These are phyloP conservation scores for Neonothopanus nambi DNA, from an alignment of 1,284 basidiomycete species.

Conservation along the genomic window DNA sequence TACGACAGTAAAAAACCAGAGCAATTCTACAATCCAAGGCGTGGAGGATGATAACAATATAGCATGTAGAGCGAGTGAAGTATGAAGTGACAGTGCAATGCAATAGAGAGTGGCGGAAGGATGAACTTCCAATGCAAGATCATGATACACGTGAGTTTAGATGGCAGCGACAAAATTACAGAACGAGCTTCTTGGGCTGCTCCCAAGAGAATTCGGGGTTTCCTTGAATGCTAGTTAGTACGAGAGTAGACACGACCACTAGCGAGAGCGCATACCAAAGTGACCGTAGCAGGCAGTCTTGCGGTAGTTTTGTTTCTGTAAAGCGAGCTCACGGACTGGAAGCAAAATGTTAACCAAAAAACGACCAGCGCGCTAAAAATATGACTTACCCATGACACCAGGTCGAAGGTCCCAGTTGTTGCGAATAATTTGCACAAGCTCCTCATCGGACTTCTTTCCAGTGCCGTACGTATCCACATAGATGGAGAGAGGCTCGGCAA, in stretches of 20 bases:
- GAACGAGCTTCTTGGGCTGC: slow-evolving; percentile 90
- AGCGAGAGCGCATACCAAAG: slow-evolving; percentile 64
- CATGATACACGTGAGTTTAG: slow-evolving; percentile 11
- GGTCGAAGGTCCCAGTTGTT: slow-evolving; percentile 95
- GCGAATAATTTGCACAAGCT: slow-evolving; percentile 90
- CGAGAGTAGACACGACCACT: slow-evolving; percentile 9
- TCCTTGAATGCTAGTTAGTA: slow-evolving; percentile 31
- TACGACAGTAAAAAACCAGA: slow-evolving; percentile 26
- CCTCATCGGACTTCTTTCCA: slow-evolving; percentile 87
- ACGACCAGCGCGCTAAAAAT: neutral
- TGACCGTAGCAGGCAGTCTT: slow-evolving; percentile 98
- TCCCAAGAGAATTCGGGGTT: slow-evolving; percentile 94
- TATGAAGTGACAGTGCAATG: slow-evolving; percentile 37
- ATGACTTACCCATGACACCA: slow-evolving; percentile 82
- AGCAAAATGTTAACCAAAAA: slow-evolving; percentile 23
- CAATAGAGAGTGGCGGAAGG: slow-evolving; percentile 69
- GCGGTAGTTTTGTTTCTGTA: slow-evolving; percentile 94
- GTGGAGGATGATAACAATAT: slow-evolving; percentile 19
- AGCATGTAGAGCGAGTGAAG: slow-evolving; percentile 31
- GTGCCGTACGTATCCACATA: slow-evolving; percentile 98
- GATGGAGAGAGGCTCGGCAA: slow-evolving; percentile 96
- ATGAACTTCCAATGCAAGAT: slow-evolving; percentile 77
- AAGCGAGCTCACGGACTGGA: slow-evolving; percentile 79
- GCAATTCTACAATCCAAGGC: slow-evolving; percentile 34
- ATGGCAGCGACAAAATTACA: slow-evolving; percentile 47